Conservation (phyloP, 2,329 filamentous ascomycete genomes). For the Sporothrix euskadiensis region DNA sequence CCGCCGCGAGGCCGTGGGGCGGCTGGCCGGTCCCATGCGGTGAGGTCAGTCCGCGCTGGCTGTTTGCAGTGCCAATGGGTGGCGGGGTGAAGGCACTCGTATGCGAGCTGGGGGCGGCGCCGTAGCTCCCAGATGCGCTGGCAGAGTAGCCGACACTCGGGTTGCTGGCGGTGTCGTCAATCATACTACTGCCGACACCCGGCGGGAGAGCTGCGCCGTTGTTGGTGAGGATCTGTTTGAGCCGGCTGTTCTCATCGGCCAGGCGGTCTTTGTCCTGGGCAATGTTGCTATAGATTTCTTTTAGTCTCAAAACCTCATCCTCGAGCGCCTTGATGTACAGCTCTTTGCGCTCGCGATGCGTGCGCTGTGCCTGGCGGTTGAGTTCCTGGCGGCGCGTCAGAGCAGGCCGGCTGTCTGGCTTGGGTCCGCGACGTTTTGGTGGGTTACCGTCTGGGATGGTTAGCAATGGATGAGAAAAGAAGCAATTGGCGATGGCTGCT, state of each 20-base stretch:
- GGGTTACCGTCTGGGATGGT: slow-evolving; percentile 70
- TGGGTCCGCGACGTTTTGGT: slow-evolving; percentile 87
- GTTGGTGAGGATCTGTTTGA: slow-evolving; percentile 60
- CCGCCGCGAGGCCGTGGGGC: slow-evolving; percentile 14
- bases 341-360: slow-evolving; percentile 95
- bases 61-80: slow-evolving; percentile 35
- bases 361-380: slow-evolving; percentile 90
- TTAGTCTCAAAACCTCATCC: slow-evolving; percentile 83
- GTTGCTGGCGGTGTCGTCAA: slow-evolving; percentile 50
- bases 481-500: background rate
- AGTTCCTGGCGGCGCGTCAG: slow-evolving; percentile 89
- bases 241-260: slow-evolving; percentile 74
- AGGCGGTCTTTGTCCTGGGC: slow-evolving; percentile 74
- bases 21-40: slow-evolving; percentile 17
- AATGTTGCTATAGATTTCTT: slow-evolving; percentile 76
- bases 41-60: slow-evolving; percentile 30
- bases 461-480: background rate
- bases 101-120: slow-evolving; percentile 44
- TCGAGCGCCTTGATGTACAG: slow-evolving; percentile 93
- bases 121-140: slow-evolving; percentile 66
- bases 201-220: slow-evolving; percentile 48
- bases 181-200: slow-evolving; percentile 32
- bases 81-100: slow-evolving; percentile 52
- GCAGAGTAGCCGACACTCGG: slow-evolving; percentile 53
- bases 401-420: slow-evolving; percentile 94